Conservation (phyloP, 495 filamentous ascomycete species). For the Penicillium pancosmium region DNA sequence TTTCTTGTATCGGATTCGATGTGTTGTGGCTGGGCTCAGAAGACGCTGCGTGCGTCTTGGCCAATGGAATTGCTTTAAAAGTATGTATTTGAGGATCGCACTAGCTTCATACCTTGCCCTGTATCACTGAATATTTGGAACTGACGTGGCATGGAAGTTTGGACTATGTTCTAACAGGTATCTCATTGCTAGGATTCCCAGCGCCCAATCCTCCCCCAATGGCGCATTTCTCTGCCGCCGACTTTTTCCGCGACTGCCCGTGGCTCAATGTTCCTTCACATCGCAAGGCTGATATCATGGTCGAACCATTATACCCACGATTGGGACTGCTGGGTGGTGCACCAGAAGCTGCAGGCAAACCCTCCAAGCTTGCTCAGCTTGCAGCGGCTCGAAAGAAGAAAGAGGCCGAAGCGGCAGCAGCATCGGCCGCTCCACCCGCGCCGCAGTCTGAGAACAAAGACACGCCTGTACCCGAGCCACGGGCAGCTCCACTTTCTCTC, state of each 20-base stretch:
- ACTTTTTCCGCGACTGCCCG: conserved; percentile 82
- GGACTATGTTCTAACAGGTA: conserved; percentile 48
- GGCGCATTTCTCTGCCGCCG: conserved; percentile 46
- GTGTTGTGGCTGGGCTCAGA: conserved; percentile 40
- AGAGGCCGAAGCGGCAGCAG: conserved; percentile 53
- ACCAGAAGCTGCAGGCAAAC: conserved; percentile 58
- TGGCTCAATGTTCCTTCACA: conserved; percentile 79
- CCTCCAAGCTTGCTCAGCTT: conserved; percentile 86
- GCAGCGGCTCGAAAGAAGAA: conserved; percentile 88
- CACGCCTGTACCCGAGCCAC: conserved; percentile 25
- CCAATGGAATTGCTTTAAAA: conserved; percentile 10
- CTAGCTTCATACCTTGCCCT: conserved; percentile 11
- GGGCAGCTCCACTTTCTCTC: conserved; percentile 30
- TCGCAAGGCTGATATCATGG: conserved; percentile 66
- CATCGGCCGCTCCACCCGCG: conserved; percentile 17
- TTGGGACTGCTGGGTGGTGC: conserved; percentile 78
- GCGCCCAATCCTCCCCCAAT: conserved; percentile 22
- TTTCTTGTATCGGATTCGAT: conserved; percentile 13
- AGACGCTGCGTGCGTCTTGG: neutral
- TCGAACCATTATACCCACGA: conserved; percentile 61
- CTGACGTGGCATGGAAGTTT: conserved; percentile 40
- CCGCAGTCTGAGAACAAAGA: conserved; percentile 18
- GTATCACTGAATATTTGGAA: conserved; percentile 26
- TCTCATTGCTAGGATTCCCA: conserved; percentile 43
- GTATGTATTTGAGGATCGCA: conserved; percentile 17